Conservation (phyloP, 768 basidiomycete species). For the Russula griseocarnosa region DNA sequence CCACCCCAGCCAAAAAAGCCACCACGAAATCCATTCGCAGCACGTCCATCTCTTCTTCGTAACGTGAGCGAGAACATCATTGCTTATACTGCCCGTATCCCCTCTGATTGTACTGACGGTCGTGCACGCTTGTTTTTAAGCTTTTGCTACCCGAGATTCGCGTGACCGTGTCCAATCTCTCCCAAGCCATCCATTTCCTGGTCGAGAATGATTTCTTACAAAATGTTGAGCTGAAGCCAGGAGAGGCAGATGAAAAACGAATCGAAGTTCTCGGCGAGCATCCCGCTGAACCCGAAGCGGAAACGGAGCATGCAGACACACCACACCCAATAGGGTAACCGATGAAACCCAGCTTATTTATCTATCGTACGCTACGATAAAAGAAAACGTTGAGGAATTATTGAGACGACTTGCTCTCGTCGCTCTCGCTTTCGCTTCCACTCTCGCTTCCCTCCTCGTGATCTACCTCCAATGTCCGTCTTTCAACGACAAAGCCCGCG, state of each 20-base stretch:
- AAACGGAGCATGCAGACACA: neutral
- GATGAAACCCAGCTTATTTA: neutral
- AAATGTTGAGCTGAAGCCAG: slow-evolving; percentile 75
- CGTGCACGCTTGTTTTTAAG: slow-evolving; percentile 43
- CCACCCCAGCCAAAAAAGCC: slow-evolving; percentile 47
- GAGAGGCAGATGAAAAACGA: slow-evolving; percentile 60
- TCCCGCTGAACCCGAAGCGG: slow-evolving; percentile 12
- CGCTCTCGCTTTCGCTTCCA: slow-evolving; percentile 35
- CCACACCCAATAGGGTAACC: neutral
- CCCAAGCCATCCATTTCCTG: slow-evolving; percentile 86
- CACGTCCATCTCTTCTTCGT: slow-evolving; percentile 67
- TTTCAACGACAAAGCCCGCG: slow-evolving; percentile 78
- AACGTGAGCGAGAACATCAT: slow-evolving; percentile 53
- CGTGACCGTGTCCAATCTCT: slow-evolving; percentile 84
- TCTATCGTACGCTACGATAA: slow-evolving; percentile 17
- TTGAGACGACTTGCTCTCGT: slow-evolving; percentile 18
- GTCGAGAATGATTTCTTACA: slow-evolving; percentile 85
- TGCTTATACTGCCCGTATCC: neutral
- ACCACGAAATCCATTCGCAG: slow-evolving; percentile 60
- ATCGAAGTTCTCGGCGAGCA: slow-evolving; percentile 54
- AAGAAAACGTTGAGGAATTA: neutral
- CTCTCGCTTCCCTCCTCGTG: slow-evolving; percentile 45
- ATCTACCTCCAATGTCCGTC: slow-evolving; percentile 60
- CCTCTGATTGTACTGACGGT: neutral
- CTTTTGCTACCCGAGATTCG: slow-evolving; percentile 82